Percentiles rank a stretch among this genome's conserved stretches.
These are phyloP conservation scores for Saccharomyces pastorianus DNA, from an alignment of 1,139 yeast genomes.

Conservation along the genomic window DNA sequence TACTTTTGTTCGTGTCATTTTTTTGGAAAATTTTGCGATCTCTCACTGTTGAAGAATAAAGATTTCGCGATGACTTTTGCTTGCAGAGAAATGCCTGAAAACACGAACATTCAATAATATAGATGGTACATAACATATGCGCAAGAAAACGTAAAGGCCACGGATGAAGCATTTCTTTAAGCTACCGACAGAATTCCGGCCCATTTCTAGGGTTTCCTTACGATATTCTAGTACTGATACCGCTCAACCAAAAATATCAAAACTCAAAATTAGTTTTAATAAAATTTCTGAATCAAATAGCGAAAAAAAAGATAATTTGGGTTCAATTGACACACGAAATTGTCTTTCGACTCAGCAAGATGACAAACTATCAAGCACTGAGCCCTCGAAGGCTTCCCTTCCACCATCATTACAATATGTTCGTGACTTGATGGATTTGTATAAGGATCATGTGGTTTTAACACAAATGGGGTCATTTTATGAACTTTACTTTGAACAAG, in stretches of 20 bases:
- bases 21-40: background rate
- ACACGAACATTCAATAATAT: background rate
- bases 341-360: background rate
- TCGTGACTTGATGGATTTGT: conserved; percentile 39
- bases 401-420: conserved; percentile 31
- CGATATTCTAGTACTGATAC: background rate
- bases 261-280: background rate
- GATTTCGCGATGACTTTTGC: background rate
- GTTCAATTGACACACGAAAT: background rate
- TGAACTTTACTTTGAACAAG: conserved; percentile 84
- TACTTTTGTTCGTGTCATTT: background rate
- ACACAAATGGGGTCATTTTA: conserved; percentile 90
- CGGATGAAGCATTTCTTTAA: background rate
- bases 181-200: background rate
- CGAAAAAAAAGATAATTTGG: background rate
- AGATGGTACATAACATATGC: background rate
- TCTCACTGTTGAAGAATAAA: background rate
- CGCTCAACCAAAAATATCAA: background rate
- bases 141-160: background rate
- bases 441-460: conserved; percentile 65
- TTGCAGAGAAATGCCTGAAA: background rate
- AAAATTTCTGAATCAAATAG: background rate
- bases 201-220: background rate
- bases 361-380: background rate
- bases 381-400: conserved; percentile 4